phyloP scores from a whole-genome alignment of 306 rosid genomes.

The Carpinus fangiana region DNA sequence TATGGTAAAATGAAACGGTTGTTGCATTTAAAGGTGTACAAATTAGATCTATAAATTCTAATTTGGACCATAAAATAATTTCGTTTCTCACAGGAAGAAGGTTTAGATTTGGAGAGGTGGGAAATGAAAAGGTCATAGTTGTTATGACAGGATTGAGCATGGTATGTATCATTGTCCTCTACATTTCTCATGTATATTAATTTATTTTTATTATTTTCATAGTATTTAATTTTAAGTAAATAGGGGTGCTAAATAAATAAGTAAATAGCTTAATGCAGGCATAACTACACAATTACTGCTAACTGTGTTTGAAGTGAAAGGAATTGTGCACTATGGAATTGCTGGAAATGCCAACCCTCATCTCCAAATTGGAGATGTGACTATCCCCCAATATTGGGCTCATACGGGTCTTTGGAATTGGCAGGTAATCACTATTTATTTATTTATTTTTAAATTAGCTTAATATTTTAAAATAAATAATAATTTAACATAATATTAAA shows the following conservation, averaged over 20 bases:
- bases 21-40: too few species aligned
- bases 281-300: constrained; percentile 62
- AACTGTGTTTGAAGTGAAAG: constrained; percentile 51
- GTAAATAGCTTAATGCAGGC: constrained; percentile 66
- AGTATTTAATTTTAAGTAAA: not conserved
- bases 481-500: too few species aligned
- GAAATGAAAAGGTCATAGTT: constrained; percentile 49
- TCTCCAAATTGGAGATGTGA: constrained; percentile 73
- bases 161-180: constrained; percentile 37
- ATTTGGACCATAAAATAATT: not conserved
- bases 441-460: too few species aligned
- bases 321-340: constrained; percentile 45
- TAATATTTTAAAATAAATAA: too few species aligned
- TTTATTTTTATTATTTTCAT: not conserved
- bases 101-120: constrained; percentile 63
- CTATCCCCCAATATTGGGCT: constrained; percentile 72
- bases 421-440: constrained; percentile 51
- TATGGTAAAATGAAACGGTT: too few species aligned
- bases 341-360: constrained; percentile 65
- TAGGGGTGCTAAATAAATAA: not conserved
- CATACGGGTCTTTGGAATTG: constrained; percentile 85
- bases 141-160: constrained; percentile 69
- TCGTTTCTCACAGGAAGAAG: constrained; percentile 46
- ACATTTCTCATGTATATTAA: not conserved
- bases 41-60: too few species aligned